A percentile compares a stretch with the other conserved stretches of the same genome.
phyloP scores from a whole-genome alignment of 179 eudicot genomes.

The Silene vulgaris region DNA sequence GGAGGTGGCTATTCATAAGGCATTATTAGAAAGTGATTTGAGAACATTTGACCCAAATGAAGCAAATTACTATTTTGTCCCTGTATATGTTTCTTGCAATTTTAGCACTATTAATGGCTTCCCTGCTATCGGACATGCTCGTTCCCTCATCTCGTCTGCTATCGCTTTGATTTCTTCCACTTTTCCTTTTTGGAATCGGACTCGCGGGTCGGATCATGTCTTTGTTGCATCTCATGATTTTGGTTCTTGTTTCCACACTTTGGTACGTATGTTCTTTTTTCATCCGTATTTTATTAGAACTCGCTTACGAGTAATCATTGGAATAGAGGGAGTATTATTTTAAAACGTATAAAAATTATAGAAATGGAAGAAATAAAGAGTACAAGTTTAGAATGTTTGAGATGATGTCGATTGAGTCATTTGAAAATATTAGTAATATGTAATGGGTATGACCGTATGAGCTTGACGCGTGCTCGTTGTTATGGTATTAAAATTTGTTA shows the following conservation, averaged over 20 bases:
- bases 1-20: constrained; percentile 68
- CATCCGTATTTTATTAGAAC: no score
- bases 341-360: no score
- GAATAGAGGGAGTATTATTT: no score
- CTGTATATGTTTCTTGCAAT: constrained; percentile 74
- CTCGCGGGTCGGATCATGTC: constrained; percentile 59
- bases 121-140: constrained; percentile 72
- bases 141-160: constrained; percentile 47
- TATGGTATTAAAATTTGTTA: no score
- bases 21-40: constrained; percentile 32
- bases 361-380: no score
- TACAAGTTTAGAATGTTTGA: no score
- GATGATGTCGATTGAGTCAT: no score
- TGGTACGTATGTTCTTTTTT: constrained; percentile 32
- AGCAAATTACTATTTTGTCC: constrained; percentile 75
- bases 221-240: constrained; percentile 83
- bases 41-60: constrained; percentile 57
- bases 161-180: constrained; percentile 38
- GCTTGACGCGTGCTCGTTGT: no score
- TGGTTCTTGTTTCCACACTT: constrained; percentile 74
- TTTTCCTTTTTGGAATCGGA: constrained; percentile 75
- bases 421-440: no score
- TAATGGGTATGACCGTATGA: no score
- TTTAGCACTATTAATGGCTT: constrained; percentile 72
- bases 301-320: no score